Base-by-base conservation (phyloP, 345 rosid species). In the Sonneratia caseolaris region DNA sequence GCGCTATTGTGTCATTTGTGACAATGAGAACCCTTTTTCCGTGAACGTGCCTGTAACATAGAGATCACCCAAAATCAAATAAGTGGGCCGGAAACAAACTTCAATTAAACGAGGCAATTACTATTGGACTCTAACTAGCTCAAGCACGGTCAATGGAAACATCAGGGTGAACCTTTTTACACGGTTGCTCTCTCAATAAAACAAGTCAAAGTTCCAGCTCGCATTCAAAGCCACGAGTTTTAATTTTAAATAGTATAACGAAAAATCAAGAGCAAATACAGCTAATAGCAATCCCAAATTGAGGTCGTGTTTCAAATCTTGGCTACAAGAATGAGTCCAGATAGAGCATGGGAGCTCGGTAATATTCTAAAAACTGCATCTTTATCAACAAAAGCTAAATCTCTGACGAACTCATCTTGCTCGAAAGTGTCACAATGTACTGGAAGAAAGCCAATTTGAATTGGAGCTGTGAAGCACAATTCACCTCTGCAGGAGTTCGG, bases 21-120 rank as follows among this genome's bases (percentile, higher is more conserved):
- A 89, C 99, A 56, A 95, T 94, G 47, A 95, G 97, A 71, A 95
- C 94, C 84, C 82, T 88, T 89, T 92, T 95, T 2, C 99, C 99
- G 72, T 88, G 97, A 69, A 92, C 88, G 82, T 95, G 98, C 86
- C 98, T 95, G 36, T 70, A 64, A 14, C 59, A 57, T 3, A n/a
- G 49, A 56, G 36, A 56, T 38, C 70, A 43, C 22, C 65, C 37
- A 15, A 27, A 22, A 56, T 73, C 65, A n/a, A 66, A 48, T n/a
- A n/a, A 57, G 45, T 37, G 13, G 13, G 49, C 45, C 66, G 55
- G 35, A 70, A 16, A 16, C 48, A 40, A 70, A 3, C 48, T 42
- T 21, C 49, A 70, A 5, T 27, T 43, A 38, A 62, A 45, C 21
- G 1, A n/a, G 0, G 36, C 56, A 68, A 68, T 49, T 38, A 40